Percentiles rank a stretch among this genome's conserved stretches.
Evolutionary conservation across 2,329 filamentous ascomycete species (phyloP).

Genomic region (Fusarium nisikadoi): DNA sequence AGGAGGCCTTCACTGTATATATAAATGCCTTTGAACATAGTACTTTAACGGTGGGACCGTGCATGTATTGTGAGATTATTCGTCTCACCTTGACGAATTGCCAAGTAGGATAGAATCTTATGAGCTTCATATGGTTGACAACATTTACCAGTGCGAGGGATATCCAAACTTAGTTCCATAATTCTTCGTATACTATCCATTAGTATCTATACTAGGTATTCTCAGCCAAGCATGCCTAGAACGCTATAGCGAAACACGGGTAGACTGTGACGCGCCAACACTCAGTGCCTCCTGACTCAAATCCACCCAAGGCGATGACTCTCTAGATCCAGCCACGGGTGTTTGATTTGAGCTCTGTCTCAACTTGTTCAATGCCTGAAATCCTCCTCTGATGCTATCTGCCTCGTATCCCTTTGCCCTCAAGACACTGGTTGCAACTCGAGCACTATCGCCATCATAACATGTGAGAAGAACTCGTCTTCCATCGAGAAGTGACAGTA

Average conservation of each 20-base stretch:
- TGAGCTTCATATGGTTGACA: no score
- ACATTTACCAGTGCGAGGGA: fast-evolving
- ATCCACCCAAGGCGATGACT: constrained; percentile 18
- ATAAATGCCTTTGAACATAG: no score
- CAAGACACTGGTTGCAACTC: constrained; percentile 64
- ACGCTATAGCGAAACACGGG: constrained; percentile 5
- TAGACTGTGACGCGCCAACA: background rate
- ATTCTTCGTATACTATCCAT: background rate
- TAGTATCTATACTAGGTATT: background rate
- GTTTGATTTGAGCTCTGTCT: constrained; percentile 10
- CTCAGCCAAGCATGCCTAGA: background rate
- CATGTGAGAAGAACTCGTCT: constrained; percentile 60
- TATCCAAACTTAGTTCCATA: background rate
- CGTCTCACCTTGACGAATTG: no score
- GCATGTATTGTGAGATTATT: no score
- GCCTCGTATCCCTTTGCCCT: constrained; percentile 60
- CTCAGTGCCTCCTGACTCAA: constrained; percentile 5
- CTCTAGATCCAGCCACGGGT: background rate
- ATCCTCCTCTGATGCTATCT: constrained; percentile 58
- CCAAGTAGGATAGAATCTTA: no score
- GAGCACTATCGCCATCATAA: constrained; percentile 64
- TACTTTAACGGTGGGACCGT: fast-evolving
- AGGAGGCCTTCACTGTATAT: no score
- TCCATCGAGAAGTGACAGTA: constrained; percentile 39
- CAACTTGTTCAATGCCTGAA: constrained; percentile 55